A percentile compares a stretch with the other conserved stretches of the same genome.
Evolutionary conservation across 179 eudicot genomes (phyloP).

Genomic region (Vitellaria paradoxa): DNA sequence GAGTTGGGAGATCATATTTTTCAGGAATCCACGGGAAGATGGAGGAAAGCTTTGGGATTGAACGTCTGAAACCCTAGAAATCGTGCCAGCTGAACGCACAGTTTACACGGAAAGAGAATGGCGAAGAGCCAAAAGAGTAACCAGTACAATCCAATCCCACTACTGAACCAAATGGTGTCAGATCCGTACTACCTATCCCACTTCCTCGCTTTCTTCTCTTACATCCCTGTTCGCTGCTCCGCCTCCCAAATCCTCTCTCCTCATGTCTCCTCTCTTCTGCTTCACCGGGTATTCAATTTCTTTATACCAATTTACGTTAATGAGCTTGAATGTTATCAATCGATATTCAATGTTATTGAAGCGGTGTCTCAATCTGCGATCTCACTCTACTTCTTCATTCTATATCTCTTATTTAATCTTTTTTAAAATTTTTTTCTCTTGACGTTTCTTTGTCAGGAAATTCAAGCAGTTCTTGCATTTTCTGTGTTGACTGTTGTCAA

Average conservation of each 20-base stretch:
- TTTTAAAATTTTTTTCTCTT: background rate
- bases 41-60: slow-evolving; percentile 1
- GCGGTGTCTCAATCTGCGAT: background rate
- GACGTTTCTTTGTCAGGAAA: slow-evolving; percentile 46
- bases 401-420: background rate
- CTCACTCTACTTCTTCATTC: too few relatives aligned
- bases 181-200: slow-evolving; percentile 72
- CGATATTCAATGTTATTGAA: background rate
- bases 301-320: background rate
- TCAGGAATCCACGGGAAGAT: background rate
- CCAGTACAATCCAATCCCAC: slow-evolving; percentile 18
- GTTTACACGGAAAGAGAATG: background rate
- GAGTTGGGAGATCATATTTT: background rate
- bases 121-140: background rate
- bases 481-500: slow-evolving; percentile 50
- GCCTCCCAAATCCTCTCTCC: slow-evolving; percentile 55
- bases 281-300: slow-evolving; percentile 54
- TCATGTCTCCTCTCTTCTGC: slow-evolving; percentile 46
- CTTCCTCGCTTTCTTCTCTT: slow-evolving; percentile 74
- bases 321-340: background rate
- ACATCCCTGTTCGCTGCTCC: slow-evolving; percentile 72
- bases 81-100: background rate
- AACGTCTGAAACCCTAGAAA: slow-evolving; percentile 12
- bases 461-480: slow-evolving; percentile 74
- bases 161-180: slow-evolving; percentile 51